A percentile compares a stretch with the other conserved stretches of the same genome.
Evolutionary conservation across 1,284 basidiomycete species (phyloP).

Genomic region (Bjerkandera adusta): DNA sequence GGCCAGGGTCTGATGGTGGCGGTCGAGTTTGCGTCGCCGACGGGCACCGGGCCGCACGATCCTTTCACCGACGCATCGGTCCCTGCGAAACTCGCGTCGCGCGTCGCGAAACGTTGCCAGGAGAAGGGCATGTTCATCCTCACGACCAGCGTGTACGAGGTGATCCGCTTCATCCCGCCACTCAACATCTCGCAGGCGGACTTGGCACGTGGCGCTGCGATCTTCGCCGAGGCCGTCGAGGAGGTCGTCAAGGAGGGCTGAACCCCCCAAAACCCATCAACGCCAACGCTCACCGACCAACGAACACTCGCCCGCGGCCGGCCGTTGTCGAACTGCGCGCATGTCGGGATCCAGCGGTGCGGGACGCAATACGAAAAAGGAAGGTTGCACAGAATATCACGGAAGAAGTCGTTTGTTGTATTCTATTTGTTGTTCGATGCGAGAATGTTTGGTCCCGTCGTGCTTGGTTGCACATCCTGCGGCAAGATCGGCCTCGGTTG

Average conservation of each 20-base stretch:
- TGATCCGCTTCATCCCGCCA: slow-evolving; percentile 78
- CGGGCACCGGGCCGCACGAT: slow-evolving; percentile 42
- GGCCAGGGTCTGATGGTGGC: slow-evolving; percentile 81
- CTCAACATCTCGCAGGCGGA: slow-evolving; percentile 64
- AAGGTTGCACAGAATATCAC: no score
- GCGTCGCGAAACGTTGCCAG: slow-evolving; percentile 80
- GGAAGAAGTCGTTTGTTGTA: background rate
- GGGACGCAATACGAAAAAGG: no score
- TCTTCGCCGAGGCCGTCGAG: slow-evolving; percentile 61
- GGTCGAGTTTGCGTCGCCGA: slow-evolving; percentile 74
- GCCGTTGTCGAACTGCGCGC: no score
- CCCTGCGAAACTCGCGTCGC: slow-evolving; percentile 66
- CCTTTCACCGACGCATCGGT: slow-evolving; percentile 38
- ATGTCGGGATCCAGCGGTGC: no score
- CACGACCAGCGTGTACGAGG: slow-evolving; percentile 79
- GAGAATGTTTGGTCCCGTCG: no score
- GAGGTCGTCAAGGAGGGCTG: slow-evolving; percentile 58
- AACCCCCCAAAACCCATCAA: background rate
- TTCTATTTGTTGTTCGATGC: background rate
- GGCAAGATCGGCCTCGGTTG: background rate
- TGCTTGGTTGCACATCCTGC: slow-evolving; percentile 1
- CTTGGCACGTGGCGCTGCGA: slow-evolving; percentile 53
- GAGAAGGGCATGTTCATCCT: slow-evolving; percentile 82
- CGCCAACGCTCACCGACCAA: no score
- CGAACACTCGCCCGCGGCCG: no score